Percentiles rank a stretch among this genome's conserved stretches.
Evolutionary conservation across 1,284 basidiomycete genomes (phyloP).

Genomic region (Rhodotorula sp.): DNA sequence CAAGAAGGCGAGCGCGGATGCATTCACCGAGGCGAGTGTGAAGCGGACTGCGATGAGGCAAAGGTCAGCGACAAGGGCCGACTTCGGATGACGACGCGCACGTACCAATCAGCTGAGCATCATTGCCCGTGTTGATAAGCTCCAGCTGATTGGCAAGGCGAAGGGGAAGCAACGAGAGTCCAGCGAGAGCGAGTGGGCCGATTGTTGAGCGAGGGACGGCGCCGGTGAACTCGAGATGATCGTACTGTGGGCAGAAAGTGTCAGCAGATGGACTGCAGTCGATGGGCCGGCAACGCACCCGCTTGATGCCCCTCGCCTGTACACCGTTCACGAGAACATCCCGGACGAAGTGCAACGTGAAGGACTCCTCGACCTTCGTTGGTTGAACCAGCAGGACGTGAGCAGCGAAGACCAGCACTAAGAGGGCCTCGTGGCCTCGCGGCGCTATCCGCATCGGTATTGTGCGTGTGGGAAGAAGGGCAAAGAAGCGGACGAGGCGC

Average conservation of each 20-base stretch:
- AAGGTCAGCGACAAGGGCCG: neutral
- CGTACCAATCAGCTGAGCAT: slow-evolving; percentile 64
- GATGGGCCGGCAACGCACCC: slow-evolving; percentile 52
- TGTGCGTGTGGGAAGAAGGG: neutral
- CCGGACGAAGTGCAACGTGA: slow-evolving; percentile 87
- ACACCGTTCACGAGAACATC: slow-evolving; percentile 76
- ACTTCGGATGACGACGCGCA: slow-evolving; percentile 16
- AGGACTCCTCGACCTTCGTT: slow-evolving; percentile 96
- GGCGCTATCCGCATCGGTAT: neutral
- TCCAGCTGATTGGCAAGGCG: slow-evolving; percentile 51
- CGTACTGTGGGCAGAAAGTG: slow-evolving; percentile 59
- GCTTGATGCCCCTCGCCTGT: slow-evolving; percentile 49
- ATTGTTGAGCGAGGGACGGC: slow-evolving; percentile 84
- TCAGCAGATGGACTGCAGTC: neutral
- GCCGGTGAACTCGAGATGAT: slow-evolving; percentile 85
- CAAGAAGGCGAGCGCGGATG: slow-evolving; percentile 63
- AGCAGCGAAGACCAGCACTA: neutral
- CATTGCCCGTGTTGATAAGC: slow-evolving; percentile 57
- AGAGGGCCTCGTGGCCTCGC: neutral
- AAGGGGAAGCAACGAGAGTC: slow-evolving; percentile 43
- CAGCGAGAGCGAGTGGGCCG: slow-evolving; percentile 55
- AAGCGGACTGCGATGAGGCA: slow-evolving; percentile 7
- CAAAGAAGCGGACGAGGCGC: neutral
- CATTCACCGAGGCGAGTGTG: slow-evolving; percentile 67
- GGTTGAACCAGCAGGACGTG: slow-evolving; percentile 64